Percentiles rank a stretch among this genome's conserved stretches.
These are phyloP conservation scores for Neonectria punicea DNA, from an alignment of 2,329 filamentous ascomycete genomes.

Conservation along the genomic window DNA sequence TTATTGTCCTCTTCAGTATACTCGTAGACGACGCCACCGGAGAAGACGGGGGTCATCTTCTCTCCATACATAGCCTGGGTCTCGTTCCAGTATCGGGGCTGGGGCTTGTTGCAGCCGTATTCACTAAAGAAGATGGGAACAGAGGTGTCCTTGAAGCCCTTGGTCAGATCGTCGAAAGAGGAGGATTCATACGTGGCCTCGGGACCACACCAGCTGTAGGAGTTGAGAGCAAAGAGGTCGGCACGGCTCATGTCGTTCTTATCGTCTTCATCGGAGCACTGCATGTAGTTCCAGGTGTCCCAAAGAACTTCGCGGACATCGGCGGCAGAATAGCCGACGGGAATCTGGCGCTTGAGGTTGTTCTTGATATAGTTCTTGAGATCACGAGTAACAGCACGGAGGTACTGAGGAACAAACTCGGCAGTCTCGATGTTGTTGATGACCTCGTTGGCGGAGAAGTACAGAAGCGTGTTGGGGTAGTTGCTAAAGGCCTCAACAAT, in stretches of 20 bases:
- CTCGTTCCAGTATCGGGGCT: slow-evolving; percentile 81
- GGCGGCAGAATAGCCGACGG: slow-evolving; percentile 83
- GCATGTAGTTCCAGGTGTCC: slow-evolving; percentile 81
- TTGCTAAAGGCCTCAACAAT: slow-evolving; percentile 74
- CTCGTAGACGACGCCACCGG: slow-evolving; percentile 84
- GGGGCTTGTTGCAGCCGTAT: slow-evolving; percentile 78
- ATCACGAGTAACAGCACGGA: slow-evolving; percentile 80
- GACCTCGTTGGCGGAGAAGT: slow-evolving; percentile 84
- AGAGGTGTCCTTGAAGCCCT: slow-evolving; percentile 71
- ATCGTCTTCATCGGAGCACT: slow-evolving; percentile 69
- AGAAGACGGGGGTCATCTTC: slow-evolving; percentile 75
- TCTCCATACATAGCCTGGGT: slow-evolving; percentile 76
- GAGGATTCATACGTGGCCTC: slow-evolving; percentile 71
- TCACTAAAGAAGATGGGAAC: slow-evolving; percentile 87
- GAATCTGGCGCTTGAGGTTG: slow-evolving; percentile 73
- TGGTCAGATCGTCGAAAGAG: slow-evolving; percentile 71
- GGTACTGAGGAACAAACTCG: slow-evolving; percentile 72
- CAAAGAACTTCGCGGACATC: slow-evolving; percentile 79
- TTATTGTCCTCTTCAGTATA: slow-evolving; percentile 77
- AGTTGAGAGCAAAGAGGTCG: slow-evolving; percentile 82
- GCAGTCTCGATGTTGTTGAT: slow-evolving; percentile 74
- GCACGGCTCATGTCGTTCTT: slow-evolving; percentile 69
- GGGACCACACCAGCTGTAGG: slow-evolving; percentile 74
- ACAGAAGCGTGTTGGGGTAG: slow-evolving; percentile 75
- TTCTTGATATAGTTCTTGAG: slow-evolving; percentile 84